Evolutionary conservation across 2,329 filamentous ascomycete species (phyloP), one percentile per base, ranked within the genome.

Genomic region (Chrysoporthe puriensis): DNA sequence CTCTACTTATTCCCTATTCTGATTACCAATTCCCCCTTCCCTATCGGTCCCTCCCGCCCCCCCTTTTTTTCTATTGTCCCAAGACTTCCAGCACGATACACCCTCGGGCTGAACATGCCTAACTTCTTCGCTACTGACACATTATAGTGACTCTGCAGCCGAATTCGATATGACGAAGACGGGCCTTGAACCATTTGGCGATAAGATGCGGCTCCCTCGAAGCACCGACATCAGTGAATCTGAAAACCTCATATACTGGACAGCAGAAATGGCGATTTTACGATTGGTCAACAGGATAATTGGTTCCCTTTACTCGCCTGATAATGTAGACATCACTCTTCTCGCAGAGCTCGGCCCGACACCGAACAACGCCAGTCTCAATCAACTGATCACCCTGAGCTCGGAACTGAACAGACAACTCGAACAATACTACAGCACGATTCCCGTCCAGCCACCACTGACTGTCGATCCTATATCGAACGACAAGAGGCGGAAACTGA

Each of bases 401-500:
- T 73, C 75, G 1, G 78, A 80, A 69, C 76, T 80, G 40, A 76
- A 79, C 66, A 75, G 77, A 43, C 78, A 80, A 59, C 72, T 80
- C 2, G 78, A 80, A 54, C 74, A 76, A 66, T 80, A 78, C 77
- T 79, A 80, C 63, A 68, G 70, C 44, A 77, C 77, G 7, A 80
- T 79, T 40, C 79, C 79, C 1, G 66, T 79, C 8, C 74, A 76
- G 66, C 92, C 91, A 83, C 71, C 72, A 0, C 76, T 85, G 14
- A 88, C 91, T 62, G 74, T 77, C 0, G 86, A 90, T 58, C 79
- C 80, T 1, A 85, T 88, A 9, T 80, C 88, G 0, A 78, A 79
- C 2, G 85, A 92, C 68, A 90, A 92, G 68, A 88, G 91, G 48
- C 82, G 84, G 42, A 88, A 90, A n/a, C 82, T 93, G 72, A 85